Conservation (phyloP, 148 eudicot genomes). For the Dysphania ambrosioides region DNA sequence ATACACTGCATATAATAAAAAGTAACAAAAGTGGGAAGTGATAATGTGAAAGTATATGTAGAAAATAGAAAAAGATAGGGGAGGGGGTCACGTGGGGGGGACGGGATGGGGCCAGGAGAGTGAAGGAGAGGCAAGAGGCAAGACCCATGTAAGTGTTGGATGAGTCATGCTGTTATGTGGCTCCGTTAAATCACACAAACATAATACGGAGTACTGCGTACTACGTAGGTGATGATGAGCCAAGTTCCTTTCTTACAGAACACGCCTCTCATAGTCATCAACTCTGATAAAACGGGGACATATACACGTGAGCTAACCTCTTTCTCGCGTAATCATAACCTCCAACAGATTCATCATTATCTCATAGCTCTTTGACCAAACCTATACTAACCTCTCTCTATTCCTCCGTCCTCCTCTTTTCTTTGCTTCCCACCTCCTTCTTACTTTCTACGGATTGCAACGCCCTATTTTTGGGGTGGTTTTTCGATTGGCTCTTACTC, state of each 20-base stretch:
- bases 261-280: constrained; percentile 26
- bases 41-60: background rate
- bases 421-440: background rate
- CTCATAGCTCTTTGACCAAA: constrained; percentile 20
- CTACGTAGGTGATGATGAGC: no score
- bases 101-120: no score
- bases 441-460: no score
- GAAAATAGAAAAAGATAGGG: background rate
- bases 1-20: no score
- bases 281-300: constrained; percentile 14
- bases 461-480: no score
- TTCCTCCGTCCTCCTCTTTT: no score
- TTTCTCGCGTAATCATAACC: constrained; percentile 27
- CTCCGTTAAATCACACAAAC: no score
- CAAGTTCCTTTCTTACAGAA: constrained; percentile 9
- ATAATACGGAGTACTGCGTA: no score
- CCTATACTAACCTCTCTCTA: background rate
- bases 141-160: no score
- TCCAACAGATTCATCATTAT: constrained; percentile 33
- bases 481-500: no score
- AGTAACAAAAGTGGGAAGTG: background rate
- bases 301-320: constrained; percentile 40
- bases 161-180: no score
- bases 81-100: constrained; percentile 2
- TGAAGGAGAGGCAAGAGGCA: no score